Conservation (phyloP, 495 filamentous ascomycete genomes). For the Ramalina peruviana region DNA sequence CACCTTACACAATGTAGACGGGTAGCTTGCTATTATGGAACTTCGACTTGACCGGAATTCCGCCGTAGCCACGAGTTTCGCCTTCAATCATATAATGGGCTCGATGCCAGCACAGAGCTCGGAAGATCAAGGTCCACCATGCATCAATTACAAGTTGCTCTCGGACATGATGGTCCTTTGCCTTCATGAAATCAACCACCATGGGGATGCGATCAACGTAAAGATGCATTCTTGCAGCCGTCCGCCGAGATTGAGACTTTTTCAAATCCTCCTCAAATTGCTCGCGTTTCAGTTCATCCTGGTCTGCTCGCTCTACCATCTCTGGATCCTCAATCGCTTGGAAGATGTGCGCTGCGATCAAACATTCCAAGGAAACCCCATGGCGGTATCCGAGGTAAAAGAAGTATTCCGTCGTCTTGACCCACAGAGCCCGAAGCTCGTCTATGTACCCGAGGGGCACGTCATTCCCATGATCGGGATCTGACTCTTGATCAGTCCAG, state of each 20-base stretch:
- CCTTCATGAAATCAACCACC: neutral
- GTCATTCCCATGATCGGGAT: too few species aligned
- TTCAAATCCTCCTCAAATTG: too few species aligned
- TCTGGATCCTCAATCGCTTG: slow-evolving; percentile 1
- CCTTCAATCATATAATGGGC: slow-evolving; percentile 12
- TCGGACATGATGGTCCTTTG: neutral
- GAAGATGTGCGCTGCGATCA: slow-evolving; percentile 1
- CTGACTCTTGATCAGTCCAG: too few species aligned
- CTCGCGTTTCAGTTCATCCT: neutral
- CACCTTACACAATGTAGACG: neutral
- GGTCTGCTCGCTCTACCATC: neutral
- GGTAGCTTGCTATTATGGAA: slow-evolving; percentile 4
- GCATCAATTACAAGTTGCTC: neutral
- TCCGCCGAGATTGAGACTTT: too few species aligned
- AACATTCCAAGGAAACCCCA: too few species aligned
- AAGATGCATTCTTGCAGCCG: neutral
- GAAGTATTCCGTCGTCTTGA: too few species aligned
- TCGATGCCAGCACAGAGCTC: slow-evolving; percentile 18
- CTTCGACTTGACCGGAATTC: neutral
- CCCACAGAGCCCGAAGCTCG: too few species aligned
- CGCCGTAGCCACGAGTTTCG: neutral
- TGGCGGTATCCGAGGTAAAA: too few species aligned
- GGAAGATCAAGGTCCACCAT: slow-evolving; percentile 17
- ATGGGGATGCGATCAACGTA: neutral
- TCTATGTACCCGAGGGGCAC: too few species aligned